Evolutionary conservation across 192 early-diverging fungal genomes (phyloP), one percentile per base, ranked within the genome.

Genomic region (Chytriomyces sp.): DNA sequence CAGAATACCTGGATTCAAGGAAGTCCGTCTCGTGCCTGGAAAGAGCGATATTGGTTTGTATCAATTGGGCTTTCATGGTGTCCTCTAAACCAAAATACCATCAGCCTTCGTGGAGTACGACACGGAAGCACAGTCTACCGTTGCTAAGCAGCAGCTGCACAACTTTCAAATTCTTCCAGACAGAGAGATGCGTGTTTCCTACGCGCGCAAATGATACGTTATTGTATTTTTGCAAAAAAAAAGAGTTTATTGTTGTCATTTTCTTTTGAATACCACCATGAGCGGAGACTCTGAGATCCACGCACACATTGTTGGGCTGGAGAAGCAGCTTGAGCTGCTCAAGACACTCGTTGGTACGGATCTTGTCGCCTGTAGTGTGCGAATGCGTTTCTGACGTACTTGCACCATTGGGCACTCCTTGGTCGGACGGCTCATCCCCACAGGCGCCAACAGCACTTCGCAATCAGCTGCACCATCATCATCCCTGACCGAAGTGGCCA

Each of bases 31-130:
- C 72, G 91, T 99, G 8, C 90, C 93, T 5, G 90, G 92, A 73
- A 94, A 94, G 75, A 90, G 88, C 70, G 93, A 92, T 34, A 93
- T 98, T 77, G 84, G 84, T 86, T 53, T 39, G 69, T 76, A 7
- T 3, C 0, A 3, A n/a, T 5, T 40, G 36, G 40, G 39, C 64
- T 55, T 38, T 30, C 40, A n/a, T 56, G 39, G 60, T 40, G 0
- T 67, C 44, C 44, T 28, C 36, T 58, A n/a, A n/a, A n/a, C n/a
- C n/a, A n/a, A n/a, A n/a, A n/a, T n/a, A n/a, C n/a, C n/a, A 30
- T 31, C 59, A 86, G 95, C 96, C 0, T 99, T 99, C 84, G 94
- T 98, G 49, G 96, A 98, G 80, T 99, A 94, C 77, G 93, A 91
- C 32, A 85, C 84, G n/a, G 97, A 96, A 36, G 69, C 82, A 14